Conservation (phyloP, 2,329 filamentous ascomycete species). For the Mycosphaerelloides madeirae region DNA sequence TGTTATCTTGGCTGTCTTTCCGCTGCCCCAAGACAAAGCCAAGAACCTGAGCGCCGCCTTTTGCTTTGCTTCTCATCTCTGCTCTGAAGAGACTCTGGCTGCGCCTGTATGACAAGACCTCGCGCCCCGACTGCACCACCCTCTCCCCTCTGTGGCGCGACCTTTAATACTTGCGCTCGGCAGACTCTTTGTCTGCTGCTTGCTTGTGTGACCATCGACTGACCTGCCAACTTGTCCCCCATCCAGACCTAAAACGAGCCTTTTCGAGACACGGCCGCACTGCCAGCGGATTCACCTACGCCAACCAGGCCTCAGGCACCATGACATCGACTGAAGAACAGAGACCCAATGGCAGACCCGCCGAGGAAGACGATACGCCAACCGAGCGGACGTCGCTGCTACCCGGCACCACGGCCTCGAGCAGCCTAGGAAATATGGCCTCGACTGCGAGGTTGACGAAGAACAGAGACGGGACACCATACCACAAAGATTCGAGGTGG, state of each 20-base stretch:
- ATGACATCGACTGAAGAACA: constrained; percentile 12
- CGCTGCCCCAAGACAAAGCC: no score
- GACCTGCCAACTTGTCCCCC: background rate
- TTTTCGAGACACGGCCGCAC: constrained; percentile 24
- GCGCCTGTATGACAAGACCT: no score
- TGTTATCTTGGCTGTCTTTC: no score
- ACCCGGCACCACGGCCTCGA: constrained; percentile 4
- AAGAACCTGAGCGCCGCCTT: background rate
- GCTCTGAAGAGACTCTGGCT: no score
- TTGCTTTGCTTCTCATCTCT: no score
- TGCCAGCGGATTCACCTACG: constrained; percentile 16
- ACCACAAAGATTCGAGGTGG: constrained; percentile 15
- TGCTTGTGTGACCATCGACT: constrained; percentile 2
- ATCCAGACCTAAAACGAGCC: constrained; percentile 15
- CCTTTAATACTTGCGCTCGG: background rate
- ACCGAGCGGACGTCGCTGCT: constrained; percentile 29
- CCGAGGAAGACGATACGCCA: constrained; percentile 8
- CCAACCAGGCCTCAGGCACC: constrained; percentile 8
- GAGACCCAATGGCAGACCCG: constrained; percentile 16
- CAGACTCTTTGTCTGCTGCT: background rate
- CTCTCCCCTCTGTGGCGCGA: no score
- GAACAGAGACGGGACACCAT: constrained; percentile 11
- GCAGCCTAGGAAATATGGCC: constrained; percentile 15
- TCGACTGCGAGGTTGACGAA: constrained; percentile 9
- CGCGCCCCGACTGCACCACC: no score